Percentiles rank a stretch among this genome's conserved stretches.
Conservation (phyloP, 495 filamentous ascomycete genomes). For the Tuber calosporum region DNA sequence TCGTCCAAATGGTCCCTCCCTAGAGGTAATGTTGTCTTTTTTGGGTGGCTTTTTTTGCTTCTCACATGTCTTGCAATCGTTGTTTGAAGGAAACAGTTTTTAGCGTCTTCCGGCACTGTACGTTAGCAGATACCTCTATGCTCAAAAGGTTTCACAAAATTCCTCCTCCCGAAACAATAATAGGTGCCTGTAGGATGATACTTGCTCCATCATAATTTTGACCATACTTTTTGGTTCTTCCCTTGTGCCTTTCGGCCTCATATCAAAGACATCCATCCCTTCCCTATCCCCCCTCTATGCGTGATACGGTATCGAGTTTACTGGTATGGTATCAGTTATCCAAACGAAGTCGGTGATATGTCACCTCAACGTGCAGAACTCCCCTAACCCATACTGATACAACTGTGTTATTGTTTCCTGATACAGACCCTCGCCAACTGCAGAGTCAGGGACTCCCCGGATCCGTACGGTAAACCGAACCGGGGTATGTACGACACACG, state of each 20-base stretch:
- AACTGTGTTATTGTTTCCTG: constrained; percentile 1
- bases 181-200: too few relatives aligned
- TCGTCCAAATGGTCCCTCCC: neutral
- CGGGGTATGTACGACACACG: neutral
- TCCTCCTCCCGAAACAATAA: too few relatives aligned
- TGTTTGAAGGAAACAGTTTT: neutral
- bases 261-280: neutral
- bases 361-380: neutral
- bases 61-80: neutral
- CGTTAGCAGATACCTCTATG: too few relatives aligned
- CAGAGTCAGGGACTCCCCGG: neutral
- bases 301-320: neutral
- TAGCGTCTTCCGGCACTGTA: neutral
- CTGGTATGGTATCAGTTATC: neutral
- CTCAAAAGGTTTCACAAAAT: too few relatives aligned
- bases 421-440: neutral
- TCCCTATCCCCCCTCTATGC: neutral
- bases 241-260: neutral
- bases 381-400: constrained; percentile 1
- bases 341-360: neutral
- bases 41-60: neutral
- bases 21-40: neutral
- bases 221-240: neutral
- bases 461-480: neutral
- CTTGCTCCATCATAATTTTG: neutral